Base-by-base conservation (phyloP, 208 protist species). In the Lotmaria passim region DNA sequence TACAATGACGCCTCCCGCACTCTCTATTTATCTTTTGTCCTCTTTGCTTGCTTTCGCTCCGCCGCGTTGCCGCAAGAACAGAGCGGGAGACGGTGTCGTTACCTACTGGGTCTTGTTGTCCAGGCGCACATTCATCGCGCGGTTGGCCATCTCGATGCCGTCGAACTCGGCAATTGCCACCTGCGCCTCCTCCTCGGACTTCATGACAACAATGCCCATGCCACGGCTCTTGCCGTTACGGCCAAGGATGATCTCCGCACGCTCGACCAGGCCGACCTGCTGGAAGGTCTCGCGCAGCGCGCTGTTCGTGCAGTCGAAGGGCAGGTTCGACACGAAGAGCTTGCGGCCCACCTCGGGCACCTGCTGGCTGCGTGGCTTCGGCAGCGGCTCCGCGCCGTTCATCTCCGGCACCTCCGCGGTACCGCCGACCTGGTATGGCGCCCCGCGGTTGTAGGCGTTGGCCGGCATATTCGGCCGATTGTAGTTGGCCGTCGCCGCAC, bases 121-220 rank as follows among this genome's bases (percentile, higher is more conserved):
- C 10, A 92, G 69, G 28, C 85, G 84, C 31, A 94, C 89, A 70
- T 87, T 88, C 89, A 94, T 94, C 8, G 86, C 80, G 43, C 89
- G 69, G 72, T 79, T 85, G 12, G 86, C 86, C 89, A 94, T 94
- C 71, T 90, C 85, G 69, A 94, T 90, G 34, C 86, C 86, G 47
- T 94, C 89, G 74, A 94, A 94, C 77, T 94, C 89, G 11, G 66
- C 78, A 79, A 94, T 91, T 3, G 89, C 89, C 43, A 87, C 47
- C 52, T 69, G 77, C 5, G 89, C 78, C 71, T 94, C 85, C 7
- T 87, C 76, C 51, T 82, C 78, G 30, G 80, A 79, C 70, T 81
- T 85, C 86, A 94, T 92, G 24, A 91, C 83, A 15, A 94, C 82
- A 55, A 90, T 88, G 28, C 86, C 89, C 81, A 89, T 86, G 23